These are phyloP conservation scores for Thymus mandschuricus DNA, from an alignment of 257 asterid species.

Conservation along the genomic window DNA sequence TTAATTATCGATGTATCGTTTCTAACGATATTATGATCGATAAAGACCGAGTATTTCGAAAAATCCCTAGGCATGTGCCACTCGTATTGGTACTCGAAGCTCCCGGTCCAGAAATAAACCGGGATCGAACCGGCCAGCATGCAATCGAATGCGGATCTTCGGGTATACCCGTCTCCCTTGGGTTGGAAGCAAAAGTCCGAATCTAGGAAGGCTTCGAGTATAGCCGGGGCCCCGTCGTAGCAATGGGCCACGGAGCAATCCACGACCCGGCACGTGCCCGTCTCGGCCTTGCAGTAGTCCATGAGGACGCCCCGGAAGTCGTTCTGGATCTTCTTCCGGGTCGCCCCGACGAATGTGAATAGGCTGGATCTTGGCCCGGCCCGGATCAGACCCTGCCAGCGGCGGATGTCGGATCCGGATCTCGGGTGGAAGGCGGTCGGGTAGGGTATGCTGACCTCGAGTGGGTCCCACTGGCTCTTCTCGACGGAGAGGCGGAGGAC, in stretches of 20 bases:
- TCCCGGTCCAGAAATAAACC: constrained; percentile 55
- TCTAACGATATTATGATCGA: constrained; percentile 49
- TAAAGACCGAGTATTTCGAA: constrained; percentile 44
- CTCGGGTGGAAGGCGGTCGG: constrained; percentile 74
- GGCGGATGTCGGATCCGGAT: constrained; percentile 47
- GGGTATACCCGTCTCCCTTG: constrained; percentile 62
- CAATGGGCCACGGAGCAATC: constrained; percentile 53
- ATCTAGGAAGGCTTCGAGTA: constrained; percentile 53
- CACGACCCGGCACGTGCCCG: constrained; percentile 37
- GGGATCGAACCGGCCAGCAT: constrained; percentile 70
- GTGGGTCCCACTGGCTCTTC: constrained; percentile 49
- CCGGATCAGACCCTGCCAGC: constrained; percentile 48
- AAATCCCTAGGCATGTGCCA: constrained; percentile 58
- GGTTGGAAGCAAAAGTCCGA: constrained; percentile 71
- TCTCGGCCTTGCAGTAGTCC: constrained; percentile 45
- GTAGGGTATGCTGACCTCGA: constrained; percentile 64
- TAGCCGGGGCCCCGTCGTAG: constrained; percentile 57
- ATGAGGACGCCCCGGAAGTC: constrained; percentile 57
- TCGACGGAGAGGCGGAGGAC: constrained; percentile 54
- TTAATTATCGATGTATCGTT: constrained; percentile 38
- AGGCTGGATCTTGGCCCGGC: constrained; percentile 33
- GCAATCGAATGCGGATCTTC: constrained; percentile 63
- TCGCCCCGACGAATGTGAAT: constrained; percentile 62
- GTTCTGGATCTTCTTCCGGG: constrained; percentile 51
- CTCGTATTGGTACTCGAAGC: constrained; percentile 53